Evolutionary conservation across 441 rosid genomes (phyloP), one percentile per base, ranked within the genome.

Genomic region (Viola pubescens): DNA sequence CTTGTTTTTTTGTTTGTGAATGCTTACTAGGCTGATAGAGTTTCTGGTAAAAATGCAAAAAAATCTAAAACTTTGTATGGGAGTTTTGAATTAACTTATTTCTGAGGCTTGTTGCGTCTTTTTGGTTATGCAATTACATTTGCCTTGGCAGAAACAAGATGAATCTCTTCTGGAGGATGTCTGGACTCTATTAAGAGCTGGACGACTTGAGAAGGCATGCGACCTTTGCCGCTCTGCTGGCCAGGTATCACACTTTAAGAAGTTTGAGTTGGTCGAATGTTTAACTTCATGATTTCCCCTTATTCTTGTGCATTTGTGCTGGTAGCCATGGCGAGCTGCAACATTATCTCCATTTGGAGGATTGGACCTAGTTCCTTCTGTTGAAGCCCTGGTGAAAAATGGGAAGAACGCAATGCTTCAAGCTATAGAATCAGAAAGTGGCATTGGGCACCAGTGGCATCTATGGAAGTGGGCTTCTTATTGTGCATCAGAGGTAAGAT

Each of bases 281-380:
- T 26, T 26, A 26, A 26, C 34, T 26, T 26, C 34, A 26, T 26
- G 34, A 26, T 26, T 26, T 2, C 34, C 34, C 34, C 34, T 26
- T 26, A 26, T 26, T 26, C 44, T 41, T 47, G 37, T 51, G 7
- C 48, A 67, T 55, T 65, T 48, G 54, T 66, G 49, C 47, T 66
- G 66, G 66, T 75, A 94, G 99, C 86, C 97, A n/a, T 94, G 97
- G 99, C 85, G 95, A 77, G 95, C 97, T 60, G 97, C 97, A 69
- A 85, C 87, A 58, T 78, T 94, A 60, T 78, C 81, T 69, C 90
- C 99, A 13, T 88, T 94, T 78, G 94, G 91, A 65, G 99, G 97
- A 64, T 65, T 80, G 76, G 87, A 86, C 61, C 69, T 90, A 62
- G 76, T 77, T 82, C 97, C 97, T 69, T 90, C 99, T 60, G 70